phyloP scores from a whole-genome alignment of 2,329 filamentous ascomycete species.

The Calonectria crousiana region DNA sequence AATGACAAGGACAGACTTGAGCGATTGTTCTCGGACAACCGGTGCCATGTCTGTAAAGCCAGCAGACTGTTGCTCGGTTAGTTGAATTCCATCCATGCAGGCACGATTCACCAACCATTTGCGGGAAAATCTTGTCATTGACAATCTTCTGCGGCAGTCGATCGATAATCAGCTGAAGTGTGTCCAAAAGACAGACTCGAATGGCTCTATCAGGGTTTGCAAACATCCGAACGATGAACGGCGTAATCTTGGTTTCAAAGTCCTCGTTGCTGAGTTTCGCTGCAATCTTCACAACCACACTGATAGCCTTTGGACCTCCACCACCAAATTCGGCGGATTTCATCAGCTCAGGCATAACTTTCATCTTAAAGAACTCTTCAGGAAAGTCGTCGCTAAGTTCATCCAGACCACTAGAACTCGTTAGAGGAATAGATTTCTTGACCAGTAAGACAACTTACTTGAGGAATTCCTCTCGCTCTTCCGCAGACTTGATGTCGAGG shows the following conservation, averaged over 20 bases:
- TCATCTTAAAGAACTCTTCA: slow-evolving; percentile 98
- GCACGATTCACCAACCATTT: slow-evolving; percentile 72
- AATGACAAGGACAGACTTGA: slow-evolving; percentile 91
- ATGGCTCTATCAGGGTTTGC: slow-evolving; percentile 92
- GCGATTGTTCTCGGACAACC: slow-evolving; percentile 92
- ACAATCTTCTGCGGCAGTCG: slow-evolving; percentile 88
- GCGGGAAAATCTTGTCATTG: slow-evolving; percentile 96
- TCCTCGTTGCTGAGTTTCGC: slow-evolving; percentile 90
- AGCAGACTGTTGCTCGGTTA: slow-evolving; percentile 72
- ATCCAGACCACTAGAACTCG: slow-evolving; percentile 76
- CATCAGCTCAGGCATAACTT: slow-evolving; percentile 93
- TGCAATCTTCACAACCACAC: slow-evolving; percentile 90
- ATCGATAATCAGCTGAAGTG: slow-evolving; percentile 90
- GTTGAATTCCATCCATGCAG: neutral
- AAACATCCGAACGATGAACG: slow-evolving; percentile 89
- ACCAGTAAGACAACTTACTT: slow-evolving; percentile 58
- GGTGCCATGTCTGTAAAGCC: slow-evolving; percentile 94
- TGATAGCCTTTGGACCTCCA: slow-evolving; percentile 90
- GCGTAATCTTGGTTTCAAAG: slow-evolving; percentile 85
- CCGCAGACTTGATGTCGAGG: slow-evolving; percentile 86
- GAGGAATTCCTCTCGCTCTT: slow-evolving; percentile 87
- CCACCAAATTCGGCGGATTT: slow-evolving; percentile 99
- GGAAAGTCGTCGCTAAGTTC: slow-evolving; percentile 93
- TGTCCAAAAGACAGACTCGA: slow-evolving; percentile 90
- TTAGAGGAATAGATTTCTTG: slow-evolving; percentile 33